Evolutionary conservation across 106 monocot genomes (phyloP).

Genomic region (Allium sativum): DNA sequence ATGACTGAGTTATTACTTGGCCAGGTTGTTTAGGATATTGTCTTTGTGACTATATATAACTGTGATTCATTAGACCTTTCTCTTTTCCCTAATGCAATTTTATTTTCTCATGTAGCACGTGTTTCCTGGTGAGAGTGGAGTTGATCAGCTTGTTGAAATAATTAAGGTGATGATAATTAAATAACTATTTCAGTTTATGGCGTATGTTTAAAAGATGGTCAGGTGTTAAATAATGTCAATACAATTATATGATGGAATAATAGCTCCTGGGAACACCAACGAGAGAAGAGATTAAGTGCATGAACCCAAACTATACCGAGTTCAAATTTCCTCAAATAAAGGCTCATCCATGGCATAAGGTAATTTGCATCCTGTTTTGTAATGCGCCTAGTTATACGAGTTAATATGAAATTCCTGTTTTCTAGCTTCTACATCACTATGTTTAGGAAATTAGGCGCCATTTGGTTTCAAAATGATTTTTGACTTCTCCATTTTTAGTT

Average conservation of each 20-base stretch:
- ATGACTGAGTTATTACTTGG: conserved; percentile 24
- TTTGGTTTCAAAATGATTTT: no score
- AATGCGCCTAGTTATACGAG: no score
- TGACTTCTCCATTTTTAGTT: no score
- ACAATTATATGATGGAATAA: background rate
- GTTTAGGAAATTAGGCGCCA: no score
- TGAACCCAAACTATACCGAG: conserved; percentile 40
- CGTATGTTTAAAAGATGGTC: background rate
- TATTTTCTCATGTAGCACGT: conserved; percentile 11
- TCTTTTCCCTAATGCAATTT: background rate
- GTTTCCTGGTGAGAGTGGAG: conserved; percentile 33
- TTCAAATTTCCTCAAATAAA: conserved; percentile 37
- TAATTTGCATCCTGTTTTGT: background rate
- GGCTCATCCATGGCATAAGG: conserved; percentile 41
- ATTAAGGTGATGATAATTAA: conserved; percentile 12
- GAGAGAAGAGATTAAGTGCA: conserved; percentile 35
- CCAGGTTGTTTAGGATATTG: conserved; percentile 12
- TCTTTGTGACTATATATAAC: background rate
- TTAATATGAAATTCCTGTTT: no score
- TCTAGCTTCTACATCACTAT: no score
- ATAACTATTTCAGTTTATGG: no score
- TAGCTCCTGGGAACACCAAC: conserved; percentile 37
- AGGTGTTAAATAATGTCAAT: background rate
- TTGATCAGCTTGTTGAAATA: conserved; percentile 33
- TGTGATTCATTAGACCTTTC: background rate